Percentiles rank a stretch among this genome's conserved stretches.
These are phyloP conservation scores for Aspergillus carlsbadensis DNA, from an alignment of 495 filamentous ascomycete species.

Conservation along the genomic window DNA sequence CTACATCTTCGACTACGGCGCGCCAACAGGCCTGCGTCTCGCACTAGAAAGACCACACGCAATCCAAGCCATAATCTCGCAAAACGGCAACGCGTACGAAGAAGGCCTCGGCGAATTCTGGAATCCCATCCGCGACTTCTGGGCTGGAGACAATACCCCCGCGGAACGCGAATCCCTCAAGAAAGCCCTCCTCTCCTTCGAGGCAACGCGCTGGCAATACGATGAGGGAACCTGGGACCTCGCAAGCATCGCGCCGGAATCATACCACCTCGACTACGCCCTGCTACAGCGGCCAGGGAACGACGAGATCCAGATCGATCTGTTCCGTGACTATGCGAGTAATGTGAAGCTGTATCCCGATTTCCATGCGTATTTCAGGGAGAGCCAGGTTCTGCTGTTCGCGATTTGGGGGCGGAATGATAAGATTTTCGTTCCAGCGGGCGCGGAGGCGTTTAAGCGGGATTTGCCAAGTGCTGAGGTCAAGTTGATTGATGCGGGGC, in stretches of 20 bases:
- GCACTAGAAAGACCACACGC: slow-evolving; percentile 48
- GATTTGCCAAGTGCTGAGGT: slow-evolving; percentile 54
- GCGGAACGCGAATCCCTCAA: slow-evolving; percentile 39
- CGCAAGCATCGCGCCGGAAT: slow-evolving; percentile 47
- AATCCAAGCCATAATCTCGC: slow-evolving; percentile 54
- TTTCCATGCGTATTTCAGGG: slow-evolving; percentile 60
- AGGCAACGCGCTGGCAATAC: slow-evolving; percentile 57
- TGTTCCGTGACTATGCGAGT: slow-evolving; percentile 57
- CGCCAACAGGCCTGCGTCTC: slow-evolving; percentile 54
- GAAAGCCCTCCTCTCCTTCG: slow-evolving; percentile 38
- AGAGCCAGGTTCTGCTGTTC: slow-evolving; percentile 53
- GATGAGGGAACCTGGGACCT: slow-evolving; percentile 38
- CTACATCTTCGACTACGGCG: slow-evolving; percentile 69
- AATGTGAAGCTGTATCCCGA: slow-evolving; percentile 55
- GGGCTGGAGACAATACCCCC: slow-evolving; percentile 37
- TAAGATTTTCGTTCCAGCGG: slow-evolving; percentile 52
- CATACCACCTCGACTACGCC: slow-evolving; percentile 50
- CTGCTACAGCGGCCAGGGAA: slow-evolving; percentile 51
- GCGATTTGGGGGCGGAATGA: slow-evolving; percentile 65
- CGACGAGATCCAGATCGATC: slow-evolving; percentile 54
- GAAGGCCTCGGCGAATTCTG: slow-evolving; percentile 61
- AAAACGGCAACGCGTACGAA: slow-evolving; percentile 65
- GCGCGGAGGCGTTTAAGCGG: slow-evolving; percentile 58
- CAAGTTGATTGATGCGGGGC: slow-evolving; percentile 55
- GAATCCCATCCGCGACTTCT: slow-evolving; percentile 48